Conservation (phyloP, 768 basidiomycete genomes). For the Lentinula edodes region DNA sequence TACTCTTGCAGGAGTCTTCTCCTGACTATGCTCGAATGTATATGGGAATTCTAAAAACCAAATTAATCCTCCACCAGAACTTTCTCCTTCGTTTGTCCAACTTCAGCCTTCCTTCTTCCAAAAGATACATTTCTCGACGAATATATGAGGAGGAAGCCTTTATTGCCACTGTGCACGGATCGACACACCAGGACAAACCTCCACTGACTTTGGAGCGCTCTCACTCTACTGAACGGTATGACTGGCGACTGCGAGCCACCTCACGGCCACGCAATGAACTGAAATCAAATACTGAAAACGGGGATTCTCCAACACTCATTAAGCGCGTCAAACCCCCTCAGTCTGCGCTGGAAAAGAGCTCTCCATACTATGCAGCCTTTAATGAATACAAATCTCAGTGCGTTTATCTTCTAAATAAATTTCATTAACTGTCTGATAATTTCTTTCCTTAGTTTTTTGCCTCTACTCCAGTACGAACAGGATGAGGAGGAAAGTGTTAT, state of each 20-base stretch:
- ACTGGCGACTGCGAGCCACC: slow-evolving; percentile 58
- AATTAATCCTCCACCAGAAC: background rate
- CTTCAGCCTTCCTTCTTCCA: background rate
- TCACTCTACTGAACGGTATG: slow-evolving; percentile 33
- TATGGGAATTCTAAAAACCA: slow-evolving; percentile 12
- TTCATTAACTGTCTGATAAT: background rate
- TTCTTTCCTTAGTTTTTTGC: slow-evolving; percentile 29
- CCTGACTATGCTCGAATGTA: slow-evolving; percentile 13
- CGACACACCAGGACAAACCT: background rate
- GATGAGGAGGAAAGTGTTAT: slow-evolving; percentile 55
- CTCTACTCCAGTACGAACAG: slow-evolving; percentile 57
- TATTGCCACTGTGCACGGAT: background rate
- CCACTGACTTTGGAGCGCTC: background rate
- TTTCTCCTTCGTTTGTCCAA: background rate
- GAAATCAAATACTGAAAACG: background rate
- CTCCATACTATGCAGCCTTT: slow-evolving; percentile 44
- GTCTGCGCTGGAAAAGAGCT: slow-evolving; percentile 25
- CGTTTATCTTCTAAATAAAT: slow-evolving; percentile 10
- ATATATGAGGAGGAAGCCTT: background rate
- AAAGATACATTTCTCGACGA: background rate
- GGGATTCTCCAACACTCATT: slow-evolving; percentile 15
- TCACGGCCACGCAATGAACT: slow-evolving; percentile 9
- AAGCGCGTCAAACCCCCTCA: slow-evolving; percentile 34
- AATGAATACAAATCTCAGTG: slow-evolving; percentile 52
- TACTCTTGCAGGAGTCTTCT: background rate